Evolutionary conservation across 306 rosid genomes (phyloP).

Genomic region (Begonia peltatifolia): DNA sequence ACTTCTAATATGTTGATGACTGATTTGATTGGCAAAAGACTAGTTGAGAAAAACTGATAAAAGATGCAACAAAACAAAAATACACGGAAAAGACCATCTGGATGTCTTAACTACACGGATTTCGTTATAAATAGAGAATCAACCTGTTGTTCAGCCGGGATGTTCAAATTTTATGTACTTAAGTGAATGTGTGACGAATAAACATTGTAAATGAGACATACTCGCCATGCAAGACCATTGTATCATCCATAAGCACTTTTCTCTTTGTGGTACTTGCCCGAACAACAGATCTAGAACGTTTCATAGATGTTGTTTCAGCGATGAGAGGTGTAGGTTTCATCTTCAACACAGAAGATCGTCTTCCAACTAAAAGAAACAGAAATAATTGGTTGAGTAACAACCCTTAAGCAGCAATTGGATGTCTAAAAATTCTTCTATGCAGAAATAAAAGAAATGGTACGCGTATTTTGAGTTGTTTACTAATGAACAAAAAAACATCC

Average conservation of each 20-base stretch:
- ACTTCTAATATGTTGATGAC: too few relatives aligned
- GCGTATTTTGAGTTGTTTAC: background rate
- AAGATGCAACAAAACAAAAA: too few relatives aligned
- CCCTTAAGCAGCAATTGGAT: slow-evolving; percentile 4
- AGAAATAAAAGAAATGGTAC: background rate
- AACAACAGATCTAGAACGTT: slow-evolving; percentile 42
- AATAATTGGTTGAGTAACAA: slow-evolving; percentile 16
- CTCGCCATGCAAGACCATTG: slow-evolving; percentile 99
- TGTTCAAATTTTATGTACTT: too few relatives aligned
- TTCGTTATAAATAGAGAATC: too few relatives aligned
- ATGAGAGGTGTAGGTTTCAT: slow-evolving; percentile 66
- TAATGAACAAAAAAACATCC: too few relatives aligned
- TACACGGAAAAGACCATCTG: too few relatives aligned
- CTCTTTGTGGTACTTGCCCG: slow-evolving; percentile 59
- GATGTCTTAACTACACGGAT: too few relatives aligned
- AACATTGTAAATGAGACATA: slow-evolving; percentile 34
- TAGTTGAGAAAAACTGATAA: too few relatives aligned
- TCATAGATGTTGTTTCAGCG: slow-evolving; percentile 36
- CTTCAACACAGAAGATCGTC: slow-evolving; percentile 78
- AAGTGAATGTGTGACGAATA: slow-evolving; percentile 4
- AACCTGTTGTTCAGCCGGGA: too few relatives aligned
- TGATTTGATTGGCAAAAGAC: too few relatives aligned
- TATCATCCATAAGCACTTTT: slow-evolving; percentile 91
- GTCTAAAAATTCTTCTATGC: background rate
- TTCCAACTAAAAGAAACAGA: slow-evolving; percentile 60